Evolutionary conservation across 805 yeast genomes (phyloP).

Genomic region (Tetrapisispora taiwanensis): DNA sequence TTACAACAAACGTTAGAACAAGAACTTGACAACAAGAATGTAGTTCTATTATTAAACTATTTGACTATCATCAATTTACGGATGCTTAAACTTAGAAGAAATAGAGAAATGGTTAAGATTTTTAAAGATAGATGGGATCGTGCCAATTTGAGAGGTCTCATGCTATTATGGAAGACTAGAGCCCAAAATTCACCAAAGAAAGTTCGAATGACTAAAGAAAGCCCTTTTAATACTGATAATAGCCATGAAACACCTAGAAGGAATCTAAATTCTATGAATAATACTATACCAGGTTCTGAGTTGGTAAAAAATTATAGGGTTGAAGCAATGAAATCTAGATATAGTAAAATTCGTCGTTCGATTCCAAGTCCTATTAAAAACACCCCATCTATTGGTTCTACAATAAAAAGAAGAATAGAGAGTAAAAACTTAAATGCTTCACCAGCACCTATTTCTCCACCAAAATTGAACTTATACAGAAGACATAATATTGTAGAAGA

Average conservation of each 20-base stretch:
- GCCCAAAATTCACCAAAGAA: slow-evolving; percentile 8
- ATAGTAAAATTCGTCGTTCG: slow-evolving; percentile 28
- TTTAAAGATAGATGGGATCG: slow-evolving; percentile 33
- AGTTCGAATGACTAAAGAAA: background rate
- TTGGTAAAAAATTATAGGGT: slow-evolving; percentile 27
- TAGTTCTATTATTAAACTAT: slow-evolving; percentile 15
- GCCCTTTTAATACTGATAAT: background rate
- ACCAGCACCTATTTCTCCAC: slow-evolving; percentile 8
- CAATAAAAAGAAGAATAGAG: slow-evolving; percentile 4
- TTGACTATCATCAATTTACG: slow-evolving; percentile 30
- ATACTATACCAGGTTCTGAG: slow-evolving; percentile 32
- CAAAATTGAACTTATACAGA: slow-evolving; percentile 7
- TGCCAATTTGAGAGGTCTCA: slow-evolving; percentile 30
- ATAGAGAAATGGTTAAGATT: slow-evolving; percentile 26
- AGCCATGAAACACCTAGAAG: slow-evolving; percentile 18
- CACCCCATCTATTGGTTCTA: background rate
- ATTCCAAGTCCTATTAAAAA: slow-evolving; percentile 32
- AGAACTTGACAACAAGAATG: slow-evolving; percentile 16
- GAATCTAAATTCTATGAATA: slow-evolving; percentile 3
- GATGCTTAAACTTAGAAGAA: slow-evolving; percentile 27
- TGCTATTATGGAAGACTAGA: slow-evolving; percentile 29
- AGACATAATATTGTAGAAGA: background rate
- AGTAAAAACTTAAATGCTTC: background rate
- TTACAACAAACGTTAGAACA: slow-evolving; percentile 13
- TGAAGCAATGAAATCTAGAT: slow-evolving; percentile 30